Conservation (phyloP, 805 yeast genomes). For the Sugiyamaella americana region DNA sequence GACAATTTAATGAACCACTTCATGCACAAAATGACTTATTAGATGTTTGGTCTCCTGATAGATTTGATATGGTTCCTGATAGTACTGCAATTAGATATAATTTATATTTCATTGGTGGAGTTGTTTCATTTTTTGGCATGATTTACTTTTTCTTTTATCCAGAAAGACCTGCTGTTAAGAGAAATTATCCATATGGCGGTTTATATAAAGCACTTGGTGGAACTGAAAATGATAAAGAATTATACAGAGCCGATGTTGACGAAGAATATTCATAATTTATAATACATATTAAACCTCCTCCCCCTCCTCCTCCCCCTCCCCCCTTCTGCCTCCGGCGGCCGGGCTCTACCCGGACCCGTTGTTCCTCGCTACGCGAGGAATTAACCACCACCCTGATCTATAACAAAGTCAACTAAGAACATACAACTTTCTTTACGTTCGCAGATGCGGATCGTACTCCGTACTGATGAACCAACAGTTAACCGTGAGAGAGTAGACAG, state of each 20-base stretch:
- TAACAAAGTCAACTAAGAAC: too few species aligned
- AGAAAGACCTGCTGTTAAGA: conserved; percentile 67
- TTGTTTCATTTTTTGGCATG: conserved; percentile 38
- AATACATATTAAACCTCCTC: too few species aligned
- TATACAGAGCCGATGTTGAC: conserved; percentile 11
- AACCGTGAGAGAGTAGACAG: too few species aligned
- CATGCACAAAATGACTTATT: conserved; percentile 65
- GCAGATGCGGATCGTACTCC: too few species aligned
- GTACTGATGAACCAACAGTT: too few species aligned
- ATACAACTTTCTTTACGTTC: too few species aligned
- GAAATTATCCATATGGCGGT: conserved; percentile 71
- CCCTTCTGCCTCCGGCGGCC: too few species aligned
- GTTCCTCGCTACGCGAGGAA: too few species aligned
- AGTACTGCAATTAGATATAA: conserved; percentile 55
- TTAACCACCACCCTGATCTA: too few species aligned
- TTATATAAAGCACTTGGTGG: conserved; percentile 69
- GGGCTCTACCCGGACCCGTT: too few species aligned
- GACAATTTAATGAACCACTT: conserved; percentile 69
- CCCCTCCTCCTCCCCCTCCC: too few species aligned
- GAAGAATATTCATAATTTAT: background rate
- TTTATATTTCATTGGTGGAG: conserved; percentile 46
- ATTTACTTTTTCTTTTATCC: conserved; percentile 51
- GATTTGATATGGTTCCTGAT: conserved; percentile 54
- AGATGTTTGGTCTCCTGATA: conserved; percentile 85
- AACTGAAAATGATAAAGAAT: conserved; percentile 30